Percentiles rank a stretch among this genome's conserved stretches.
These are phyloP conservation scores for Raphanus hybrid DNA, from an alignment of 441 rosid genomes.

Conservation along the genomic window DNA sequence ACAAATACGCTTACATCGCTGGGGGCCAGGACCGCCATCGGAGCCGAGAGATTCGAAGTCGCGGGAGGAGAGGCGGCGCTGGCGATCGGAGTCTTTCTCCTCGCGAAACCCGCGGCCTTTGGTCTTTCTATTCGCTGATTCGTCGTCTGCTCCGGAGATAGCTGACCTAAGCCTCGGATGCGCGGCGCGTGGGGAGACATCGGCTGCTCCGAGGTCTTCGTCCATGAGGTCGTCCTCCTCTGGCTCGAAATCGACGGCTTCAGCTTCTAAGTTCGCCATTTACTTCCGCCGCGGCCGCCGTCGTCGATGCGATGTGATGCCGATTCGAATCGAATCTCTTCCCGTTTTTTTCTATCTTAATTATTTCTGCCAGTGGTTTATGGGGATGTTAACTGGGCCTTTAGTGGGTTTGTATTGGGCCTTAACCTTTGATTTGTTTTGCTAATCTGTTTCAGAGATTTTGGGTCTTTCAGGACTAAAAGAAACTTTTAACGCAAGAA, in stretches of 20 bases:
- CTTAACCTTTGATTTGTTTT: neutral
- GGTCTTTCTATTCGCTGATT: constrained; percentile 63
- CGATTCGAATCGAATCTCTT: constrained; percentile 21
- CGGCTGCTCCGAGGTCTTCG: constrained; percentile 71
- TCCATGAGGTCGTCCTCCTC: constrained; percentile 98
- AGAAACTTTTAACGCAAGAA: constrained; percentile 2
- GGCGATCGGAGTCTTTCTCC: constrained; percentile 71
- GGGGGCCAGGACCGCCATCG: constrained; percentile 88
- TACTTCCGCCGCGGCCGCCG: constrained; percentile 21
- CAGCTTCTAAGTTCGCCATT: constrained; percentile 74
- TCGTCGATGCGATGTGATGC: constrained; percentile 5
- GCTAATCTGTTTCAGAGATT: constrained; percentile 12
- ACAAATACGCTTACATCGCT: constrained; percentile 58
- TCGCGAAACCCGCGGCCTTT: constrained; percentile 94
- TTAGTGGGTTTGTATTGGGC: neutral
- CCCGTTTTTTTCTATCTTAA: neutral
- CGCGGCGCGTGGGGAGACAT: constrained; percentile 65
- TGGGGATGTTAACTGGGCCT: neutral
- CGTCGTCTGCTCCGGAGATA: constrained; percentile 64
- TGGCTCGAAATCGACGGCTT: constrained; percentile 90
- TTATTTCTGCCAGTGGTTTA: neutral
- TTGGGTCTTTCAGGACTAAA: neutral
- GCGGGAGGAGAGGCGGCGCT: constrained; percentile 70
- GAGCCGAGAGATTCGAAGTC: constrained; percentile 87
- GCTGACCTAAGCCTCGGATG: constrained; percentile 80